These are phyloP conservation scores for Annulohypoxylon truncatum DNA, from an alignment of 2,329 filamentous ascomycete genomes.

Conservation along the genomic window DNA sequence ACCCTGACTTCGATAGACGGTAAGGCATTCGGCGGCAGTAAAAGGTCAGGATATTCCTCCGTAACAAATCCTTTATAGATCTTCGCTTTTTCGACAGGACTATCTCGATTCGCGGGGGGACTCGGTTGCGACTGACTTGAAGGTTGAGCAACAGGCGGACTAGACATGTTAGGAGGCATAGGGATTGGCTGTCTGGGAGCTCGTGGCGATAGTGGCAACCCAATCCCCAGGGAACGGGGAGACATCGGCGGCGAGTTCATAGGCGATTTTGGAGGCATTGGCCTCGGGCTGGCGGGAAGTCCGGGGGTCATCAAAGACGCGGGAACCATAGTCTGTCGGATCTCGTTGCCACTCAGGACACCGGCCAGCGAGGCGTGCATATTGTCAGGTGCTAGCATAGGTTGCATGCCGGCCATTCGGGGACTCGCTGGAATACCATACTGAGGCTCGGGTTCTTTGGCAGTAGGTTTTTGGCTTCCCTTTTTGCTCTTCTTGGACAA, in stretches of 20 bases:
- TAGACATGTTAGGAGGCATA: constrained; percentile 73
- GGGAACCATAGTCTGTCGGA: constrained; percentile 50
- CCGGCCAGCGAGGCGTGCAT: constrained; percentile 64
- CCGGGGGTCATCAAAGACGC: constrained; percentile 68
- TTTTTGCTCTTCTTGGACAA: constrained; percentile 78
- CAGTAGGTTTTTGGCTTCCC: constrained; percentile 61
- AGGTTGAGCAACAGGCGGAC: constrained; percentile 60
- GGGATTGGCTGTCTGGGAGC: constrained; percentile 79
- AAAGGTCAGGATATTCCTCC: constrained; percentile 86
- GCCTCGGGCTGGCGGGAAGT: constrained; percentile 70
- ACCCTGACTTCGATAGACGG: constrained; percentile 88
- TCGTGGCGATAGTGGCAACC: constrained; percentile 75
- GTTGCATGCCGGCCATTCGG: constrained; percentile 48
- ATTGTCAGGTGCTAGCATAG: constrained; percentile 53
- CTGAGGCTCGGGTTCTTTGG: constrained; percentile 48
- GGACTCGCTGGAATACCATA: constrained; percentile 56
- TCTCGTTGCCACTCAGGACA: constrained; percentile 57
- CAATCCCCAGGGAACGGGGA: constrained; percentile 62
- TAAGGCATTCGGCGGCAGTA: constrained; percentile 89
- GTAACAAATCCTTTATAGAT: constrained; percentile 84
- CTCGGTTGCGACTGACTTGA: constrained; percentile 49
- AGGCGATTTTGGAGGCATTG: constrained; percentile 63
- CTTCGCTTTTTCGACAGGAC: constrained; percentile 58
- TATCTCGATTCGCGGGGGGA: constrained; percentile 52
- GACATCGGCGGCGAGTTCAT: constrained; percentile 76